Evolutionary conservation across 2,329 filamentous ascomycete genomes (phyloP), one percentile per base, ranked within the genome.

Genomic region (Seiridium unicorne): DNA sequence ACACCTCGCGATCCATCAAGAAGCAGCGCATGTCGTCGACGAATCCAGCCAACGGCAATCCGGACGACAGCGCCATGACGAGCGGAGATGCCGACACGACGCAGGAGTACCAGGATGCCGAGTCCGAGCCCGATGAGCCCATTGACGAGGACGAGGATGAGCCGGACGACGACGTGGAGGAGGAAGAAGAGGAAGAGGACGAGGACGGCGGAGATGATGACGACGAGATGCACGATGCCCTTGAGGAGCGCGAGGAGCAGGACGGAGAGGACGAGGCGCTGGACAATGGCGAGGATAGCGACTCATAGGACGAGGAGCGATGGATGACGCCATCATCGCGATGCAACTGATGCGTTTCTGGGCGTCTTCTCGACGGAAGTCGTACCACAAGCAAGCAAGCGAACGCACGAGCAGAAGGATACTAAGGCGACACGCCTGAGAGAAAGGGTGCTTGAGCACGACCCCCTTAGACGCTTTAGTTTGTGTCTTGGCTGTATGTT

Each of bases 211-310:
- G 78, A 46, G 72, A 67, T 2, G 75, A 77, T 7, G 72, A 74
- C 3, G 75, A 76, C 1, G 77, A 79, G 13, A 77, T 77, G 56
- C 77, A 79, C 7, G 79, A 70, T 48, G 65, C 64, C 10, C 58
- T 70, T 6, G 64, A 77, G 65, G 72, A 73, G 40, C 74, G 76
- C 32, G 73, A 76, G 60, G 49, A 53, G 3, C 55, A 57, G 26
- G 63, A 73, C 4, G 76, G 75, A 64, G 83, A 78, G 34, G 86
- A 88, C 60, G 88, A 89, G 64, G 87, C 85, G 10, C 72, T 89
- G 61, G 86, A 88, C 64, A 76, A 80, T 68, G 85, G 83, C 9
- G 81, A 84, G 56, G 85, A 88, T 62, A 87, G 84, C 66, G 84
- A 86, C 59, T 86, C 60, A 6, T 61, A 57, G 36, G 38, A 31